A percentile compares a stretch with the other conserved stretches of the same genome.
These are phyloP conservation scores for Thelonectria blattea DNA, from an alignment of 2,329 filamentous ascomycete genomes.

Conservation along the genomic window DNA sequence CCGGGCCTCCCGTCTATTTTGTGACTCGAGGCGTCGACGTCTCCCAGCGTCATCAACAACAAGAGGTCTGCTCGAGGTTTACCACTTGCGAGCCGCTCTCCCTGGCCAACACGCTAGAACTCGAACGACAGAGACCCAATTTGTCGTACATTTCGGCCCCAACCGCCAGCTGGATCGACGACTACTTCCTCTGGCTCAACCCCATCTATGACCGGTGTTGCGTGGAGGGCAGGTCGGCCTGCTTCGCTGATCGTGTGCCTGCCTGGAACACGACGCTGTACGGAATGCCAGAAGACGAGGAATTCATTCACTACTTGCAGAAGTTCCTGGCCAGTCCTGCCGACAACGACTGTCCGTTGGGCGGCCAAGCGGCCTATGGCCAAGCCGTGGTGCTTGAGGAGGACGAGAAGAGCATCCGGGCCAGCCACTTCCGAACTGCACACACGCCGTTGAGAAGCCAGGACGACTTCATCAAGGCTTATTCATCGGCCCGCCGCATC, in stretches of 20 bases:
- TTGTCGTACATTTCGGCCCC: slow-evolving; percentile 88
- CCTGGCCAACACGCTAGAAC: slow-evolving; percentile 87
- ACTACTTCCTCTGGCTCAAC: slow-evolving; percentile 97
- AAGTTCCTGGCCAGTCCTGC: slow-evolving; percentile 85
- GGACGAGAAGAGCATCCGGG: slow-evolving; percentile 70
- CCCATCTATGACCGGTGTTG: slow-evolving; percentile 77
- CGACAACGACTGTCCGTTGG: slow-evolving; percentile 83
- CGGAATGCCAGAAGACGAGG: slow-evolving; percentile 92
- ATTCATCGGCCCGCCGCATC: slow-evolving; percentile 87
- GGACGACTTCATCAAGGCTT: slow-evolving; percentile 90
- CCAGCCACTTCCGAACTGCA: slow-evolving; percentile 89
- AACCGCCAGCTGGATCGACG: slow-evolving; percentile 94
- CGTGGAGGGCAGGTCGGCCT: slow-evolving; percentile 71
- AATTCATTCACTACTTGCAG: slow-evolving; percentile 85
- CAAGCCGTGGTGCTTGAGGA: slow-evolving; percentile 81
- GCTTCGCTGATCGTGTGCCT: slow-evolving; percentile 78
- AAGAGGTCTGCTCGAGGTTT: slow-evolving; percentile 88
- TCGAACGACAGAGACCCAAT: slow-evolving; percentile 88
- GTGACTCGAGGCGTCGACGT: slow-evolving; percentile 83
- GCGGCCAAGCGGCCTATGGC: slow-evolving; percentile 85
- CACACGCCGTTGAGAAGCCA: slow-evolving; percentile 89
- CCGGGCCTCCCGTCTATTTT: slow-evolving; percentile 95
- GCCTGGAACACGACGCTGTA: slow-evolving; percentile 87
- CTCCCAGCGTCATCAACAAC: slow-evolving; percentile 77
- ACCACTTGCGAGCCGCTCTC: slow-evolving; percentile 86